phyloP scores from a whole-genome alignment of 495 filamentous ascomycete species.

The Stereocaulon alpinum region DNA sequence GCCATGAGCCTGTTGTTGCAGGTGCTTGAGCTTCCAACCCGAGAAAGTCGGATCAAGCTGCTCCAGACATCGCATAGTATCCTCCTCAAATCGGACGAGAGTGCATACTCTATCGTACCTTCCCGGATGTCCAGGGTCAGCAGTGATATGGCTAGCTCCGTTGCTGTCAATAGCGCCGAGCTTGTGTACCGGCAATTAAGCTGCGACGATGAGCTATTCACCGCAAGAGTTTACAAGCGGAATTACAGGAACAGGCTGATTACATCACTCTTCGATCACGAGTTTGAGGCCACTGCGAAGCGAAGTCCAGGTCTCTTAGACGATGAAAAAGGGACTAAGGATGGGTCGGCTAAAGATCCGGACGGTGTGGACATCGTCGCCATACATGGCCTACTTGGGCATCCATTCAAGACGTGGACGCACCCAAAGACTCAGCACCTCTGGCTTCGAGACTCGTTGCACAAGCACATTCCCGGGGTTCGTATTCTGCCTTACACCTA shows the following conservation, averaged over 20 bases:
- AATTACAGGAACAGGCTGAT: neutral
- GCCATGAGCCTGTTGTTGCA: constrained; percentile 10
- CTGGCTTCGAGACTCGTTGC: constrained; percentile 4
- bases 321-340: neutral
- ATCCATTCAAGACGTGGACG: neutral
- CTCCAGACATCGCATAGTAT: neutral
- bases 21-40: neutral
- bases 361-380: neutral
- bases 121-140: neutral
- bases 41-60: neutral
- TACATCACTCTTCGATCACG: neutral
- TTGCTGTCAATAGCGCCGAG: constrained; percentile 4
- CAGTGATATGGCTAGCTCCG: neutral
- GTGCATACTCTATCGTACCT: constrained; percentile 10
- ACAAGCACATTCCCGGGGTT: neutral
- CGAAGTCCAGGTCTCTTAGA: neutral
- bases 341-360: too few species aligned
- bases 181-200: neutral
- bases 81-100: constrained; percentile 5
- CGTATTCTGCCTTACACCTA: neutral
- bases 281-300: neutral
- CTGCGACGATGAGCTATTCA: neutral
- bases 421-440: neutral
- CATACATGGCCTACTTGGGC: neutral
- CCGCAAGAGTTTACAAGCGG: constrained; percentile 6